These are phyloP conservation scores for Diaporthe aspalathi DNA, from an alignment of 2,329 filamentous ascomycete species.

Conservation along the genomic window DNA sequence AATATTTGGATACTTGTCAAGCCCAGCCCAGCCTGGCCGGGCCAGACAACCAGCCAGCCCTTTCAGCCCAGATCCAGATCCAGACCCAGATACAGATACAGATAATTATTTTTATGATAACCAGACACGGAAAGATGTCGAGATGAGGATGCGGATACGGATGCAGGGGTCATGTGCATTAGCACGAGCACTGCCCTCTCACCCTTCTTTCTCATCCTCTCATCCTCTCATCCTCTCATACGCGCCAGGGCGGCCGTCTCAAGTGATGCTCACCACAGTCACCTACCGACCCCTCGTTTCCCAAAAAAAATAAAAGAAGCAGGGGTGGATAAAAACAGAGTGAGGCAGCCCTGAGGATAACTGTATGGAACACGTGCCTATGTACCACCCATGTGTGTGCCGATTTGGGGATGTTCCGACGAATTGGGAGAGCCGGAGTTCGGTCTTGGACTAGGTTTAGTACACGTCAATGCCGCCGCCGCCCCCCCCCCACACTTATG, in stretches of 20 bases:
- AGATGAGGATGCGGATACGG: not conserved
- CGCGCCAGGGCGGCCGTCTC: conserved; percentile 29
- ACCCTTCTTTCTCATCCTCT: no score
- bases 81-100: no score
- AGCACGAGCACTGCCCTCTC: no score
- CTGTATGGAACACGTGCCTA: not conserved
- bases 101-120: no score
- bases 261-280: conserved; percentile 25
- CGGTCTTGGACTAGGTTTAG: conserved; percentile 22
- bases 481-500: not conserved
- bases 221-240: not conserved
- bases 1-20: not conserved
- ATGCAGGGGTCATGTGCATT: conserved; percentile 20
- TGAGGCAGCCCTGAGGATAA: not conserved
- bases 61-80: not conserved
- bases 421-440: conserved; percentile 23
- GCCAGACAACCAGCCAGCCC: not conserved
- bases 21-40: not conserved
- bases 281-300: not conserved
- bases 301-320: conserved; percentile 16
- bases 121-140: not conserved
- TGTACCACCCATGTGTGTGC: not conserved
- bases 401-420: conserved; percentile 1
- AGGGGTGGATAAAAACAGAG: no score
- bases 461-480: conserved; percentile 11